phyloP scores from a whole-genome alignment of 306 rosid genomes.

The Lablab purpureus region DNA sequence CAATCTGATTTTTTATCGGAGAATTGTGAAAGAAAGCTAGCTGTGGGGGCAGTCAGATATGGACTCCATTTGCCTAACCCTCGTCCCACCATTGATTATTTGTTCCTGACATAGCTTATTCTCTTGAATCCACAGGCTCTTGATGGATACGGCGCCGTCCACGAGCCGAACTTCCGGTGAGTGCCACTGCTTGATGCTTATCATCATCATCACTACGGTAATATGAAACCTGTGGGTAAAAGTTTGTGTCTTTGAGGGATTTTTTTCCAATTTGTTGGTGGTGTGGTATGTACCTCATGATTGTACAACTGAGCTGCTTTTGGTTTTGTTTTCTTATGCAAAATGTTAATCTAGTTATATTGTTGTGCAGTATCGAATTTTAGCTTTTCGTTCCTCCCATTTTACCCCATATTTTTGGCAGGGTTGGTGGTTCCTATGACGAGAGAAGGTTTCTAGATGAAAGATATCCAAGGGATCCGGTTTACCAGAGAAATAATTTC shows the following conservation, averaged over 20 bases:
- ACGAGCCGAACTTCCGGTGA: slow-evolving; percentile 96
- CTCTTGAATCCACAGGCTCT: slow-evolving; percentile 99
- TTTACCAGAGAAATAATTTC: slow-evolving; percentile 75
- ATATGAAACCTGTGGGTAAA: slow-evolving; percentile 35
- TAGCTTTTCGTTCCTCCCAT: slow-evolving; percentile 63
- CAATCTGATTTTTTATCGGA: slow-evolving; percentile 76
- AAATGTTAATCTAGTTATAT: slow-evolving; percentile 23
- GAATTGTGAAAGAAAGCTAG: slow-evolving; percentile 84
- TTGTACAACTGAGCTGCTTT: background rate
- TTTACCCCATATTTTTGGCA: slow-evolving; percentile 59
- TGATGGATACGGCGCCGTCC: slow-evolving; percentile 90
- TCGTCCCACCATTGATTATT: slow-evolving; percentile 82
- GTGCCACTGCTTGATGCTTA: slow-evolving; percentile 61
- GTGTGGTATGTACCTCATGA: slow-evolving; percentile 11
- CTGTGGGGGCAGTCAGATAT: slow-evolving; percentile 92
- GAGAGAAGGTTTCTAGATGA: slow-evolving; percentile 90
- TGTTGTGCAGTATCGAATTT: slow-evolving; percentile 42
- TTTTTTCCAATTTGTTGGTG: background rate
- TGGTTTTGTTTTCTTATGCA: slow-evolving; percentile 3
- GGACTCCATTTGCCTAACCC: slow-evolving; percentile 99
- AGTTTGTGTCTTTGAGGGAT: background rate
- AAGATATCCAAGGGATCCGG: slow-evolving; percentile 75
- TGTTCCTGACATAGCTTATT: slow-evolving; percentile 99
- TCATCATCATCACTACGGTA: slow-evolving; percentile 48
- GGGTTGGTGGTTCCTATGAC: slow-evolving; percentile 83